Percentiles rank a stretch among this genome's conserved stretches.
Conservation (phyloP, 2,329 filamentous ascomycete species). For the Colletotrichum salicis region DNA sequence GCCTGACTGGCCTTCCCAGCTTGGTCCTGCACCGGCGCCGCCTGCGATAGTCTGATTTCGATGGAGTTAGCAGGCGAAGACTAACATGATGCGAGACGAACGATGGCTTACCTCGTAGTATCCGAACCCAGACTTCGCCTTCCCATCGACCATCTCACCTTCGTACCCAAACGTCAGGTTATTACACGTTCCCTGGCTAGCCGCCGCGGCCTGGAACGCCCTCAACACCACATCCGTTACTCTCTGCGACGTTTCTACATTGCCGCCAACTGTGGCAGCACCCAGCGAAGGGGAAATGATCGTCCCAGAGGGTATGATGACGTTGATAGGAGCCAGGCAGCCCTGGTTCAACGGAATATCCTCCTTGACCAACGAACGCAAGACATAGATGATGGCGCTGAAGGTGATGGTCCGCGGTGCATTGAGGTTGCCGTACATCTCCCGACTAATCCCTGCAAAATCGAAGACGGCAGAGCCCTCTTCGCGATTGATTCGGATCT, state of each 20-base stretch:
- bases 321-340: slow-evolving; percentile 79
- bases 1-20: slow-evolving; percentile 44
- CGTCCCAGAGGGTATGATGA: slow-evolving; percentile 69
- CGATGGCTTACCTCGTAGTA: slow-evolving; percentile 44
- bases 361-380: slow-evolving; percentile 78
- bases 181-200: slow-evolving; percentile 44
- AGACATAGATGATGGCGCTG: slow-evolving; percentile 37
- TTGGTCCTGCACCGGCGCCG: slow-evolving; percentile 44
- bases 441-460: slow-evolving; percentile 62
- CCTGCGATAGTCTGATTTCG: slow-evolving; percentile 43
- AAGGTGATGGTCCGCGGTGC: slow-evolving; percentile 42
- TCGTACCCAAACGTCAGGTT: not conserved
- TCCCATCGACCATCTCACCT: slow-evolving; percentile 79
- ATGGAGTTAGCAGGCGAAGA: not conserved
- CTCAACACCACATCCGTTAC: slow-evolving; percentile 87
- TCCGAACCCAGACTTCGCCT: slow-evolving; percentile 44
- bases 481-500: slow-evolving; percentile 42
- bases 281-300: slow-evolving; percentile 73
- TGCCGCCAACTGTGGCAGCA: slow-evolving; percentile 70
- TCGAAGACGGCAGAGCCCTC: slow-evolving; percentile 60
- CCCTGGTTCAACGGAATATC: slow-evolving; percentile 90
- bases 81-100: not conserved
- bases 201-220: slow-evolving; percentile 82
- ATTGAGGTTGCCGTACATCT: slow-evolving; percentile 43
- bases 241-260: slow-evolving; percentile 81